Base-by-base conservation (phyloP, 2,329 filamentous ascomycete genomes). In the Zalaria obscura region DNA sequence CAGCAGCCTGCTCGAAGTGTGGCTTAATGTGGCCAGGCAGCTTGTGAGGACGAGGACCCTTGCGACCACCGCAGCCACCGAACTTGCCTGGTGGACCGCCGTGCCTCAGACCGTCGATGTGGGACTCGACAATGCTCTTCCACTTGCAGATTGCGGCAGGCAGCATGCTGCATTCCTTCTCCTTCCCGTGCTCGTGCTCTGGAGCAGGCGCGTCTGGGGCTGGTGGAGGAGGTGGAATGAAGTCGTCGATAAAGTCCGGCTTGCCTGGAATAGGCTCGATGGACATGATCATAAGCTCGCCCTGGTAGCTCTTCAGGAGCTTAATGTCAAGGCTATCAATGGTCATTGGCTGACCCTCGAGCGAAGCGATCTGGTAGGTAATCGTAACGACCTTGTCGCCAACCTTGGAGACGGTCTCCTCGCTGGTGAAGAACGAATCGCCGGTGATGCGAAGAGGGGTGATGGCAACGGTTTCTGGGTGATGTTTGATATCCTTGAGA, bases 281-380 rank as follows among this genome's bases (percentile, higher is more conserved):
- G 35, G 61, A 60, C 35, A 62, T 66, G 48, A 83, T 74, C 55
- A 74, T 58, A 32, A 82, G 62, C 38, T 72, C 69, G 41, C 69
- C 69, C 10, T 60, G 60, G 3, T 68, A 65, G 1, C 72, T 74
- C 63, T 78, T 73, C 55, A 85, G 65, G 11, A 84, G 63, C 50
- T 72, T 73, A 36, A 83, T 63, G 36, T 72, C 69, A 43, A 85
- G 66, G 27, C 62, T 66, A 36, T 72, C 61, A 41, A 80, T 58
- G 44, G 76, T 75, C 35, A 65, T 61, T 11, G 47, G 47, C 42
- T 58, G 50, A 40, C 67, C 59, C 43, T 73, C 74, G 26, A 82
- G 70, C 54, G 77, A 70, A 45, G 77, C 67, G 46, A 83, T 69
- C 48, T 75, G 66, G 32, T 82, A 59, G 47, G 73, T 66, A 43